Percentiles rank a stretch among this genome's conserved stretches.
Conservation (phyloP, 441 rosid species). For the Erysimum cheiri region DNA sequence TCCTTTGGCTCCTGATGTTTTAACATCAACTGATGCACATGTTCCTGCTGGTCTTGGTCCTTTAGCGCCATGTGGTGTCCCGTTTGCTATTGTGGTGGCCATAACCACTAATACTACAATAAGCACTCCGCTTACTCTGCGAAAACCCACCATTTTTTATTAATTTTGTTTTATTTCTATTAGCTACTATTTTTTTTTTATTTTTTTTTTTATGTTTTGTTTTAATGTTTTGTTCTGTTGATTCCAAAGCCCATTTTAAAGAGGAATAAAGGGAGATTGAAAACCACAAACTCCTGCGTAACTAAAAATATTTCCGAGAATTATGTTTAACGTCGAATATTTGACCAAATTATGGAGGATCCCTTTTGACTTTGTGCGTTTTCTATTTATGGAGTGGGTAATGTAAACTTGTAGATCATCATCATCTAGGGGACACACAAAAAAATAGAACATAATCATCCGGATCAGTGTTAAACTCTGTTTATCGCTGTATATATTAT, state of each 20-base stretch:
- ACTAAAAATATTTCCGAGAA: slow-evolving; percentile 22
- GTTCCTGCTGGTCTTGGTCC: neutral
- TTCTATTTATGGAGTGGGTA: slow-evolving; percentile 26
- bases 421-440: neutral
- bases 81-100: slow-evolving; percentile 27
- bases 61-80: neutral
- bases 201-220: neutral
- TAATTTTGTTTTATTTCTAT: neutral
- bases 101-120: slow-evolving; percentile 23
- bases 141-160: slow-evolving; percentile 33
- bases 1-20: slow-evolving; percentile 44
- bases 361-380: slow-evolving; percentile 21
- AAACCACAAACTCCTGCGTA: slow-evolving; percentile 25
- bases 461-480: neutral
- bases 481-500: neutral
- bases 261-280: neutral
- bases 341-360: slow-evolving; percentile 13
- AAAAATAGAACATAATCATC: neutral
- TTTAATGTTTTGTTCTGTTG: neutral
- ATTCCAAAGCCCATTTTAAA: slow-evolving; percentile 25
- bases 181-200: neutral
- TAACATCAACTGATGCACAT: slow-evolving; percentile 29
- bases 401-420: neutral
- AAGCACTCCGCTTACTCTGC: slow-evolving; percentile 3
- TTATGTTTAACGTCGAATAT: neutral